A percentile compares a stretch with the other conserved stretches of the same genome.
These are phyloP conservation scores for Scheffersomyces segobiensis DNA, from an alignment of 1,139 yeast species.

Conservation along the genomic window DNA sequence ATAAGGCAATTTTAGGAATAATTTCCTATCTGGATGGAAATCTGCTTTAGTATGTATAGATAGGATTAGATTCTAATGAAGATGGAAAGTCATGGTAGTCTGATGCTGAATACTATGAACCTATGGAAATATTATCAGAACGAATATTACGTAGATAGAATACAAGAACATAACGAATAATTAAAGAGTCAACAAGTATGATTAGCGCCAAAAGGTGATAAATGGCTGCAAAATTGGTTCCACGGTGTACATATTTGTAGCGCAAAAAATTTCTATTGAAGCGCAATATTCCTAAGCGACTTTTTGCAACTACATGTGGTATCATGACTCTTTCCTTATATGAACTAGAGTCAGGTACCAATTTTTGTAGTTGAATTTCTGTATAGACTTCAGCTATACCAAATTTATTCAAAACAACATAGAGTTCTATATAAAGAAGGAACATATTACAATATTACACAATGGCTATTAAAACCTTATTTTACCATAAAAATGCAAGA, in stretches of 20 bases:
- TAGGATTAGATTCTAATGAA: not conserved
- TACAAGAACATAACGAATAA: no score
- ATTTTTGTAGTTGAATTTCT: no score
- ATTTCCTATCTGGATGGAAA: not conserved
- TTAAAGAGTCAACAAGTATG: no score
- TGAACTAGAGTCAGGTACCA: no score
- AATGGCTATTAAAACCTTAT: no score
- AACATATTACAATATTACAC: no score
- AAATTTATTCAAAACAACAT: no score
- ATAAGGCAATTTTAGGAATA: not conserved
- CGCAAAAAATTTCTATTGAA: not conserved
- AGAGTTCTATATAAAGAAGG: no score
- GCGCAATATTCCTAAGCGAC: not conserved
- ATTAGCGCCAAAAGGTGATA: not conserved
- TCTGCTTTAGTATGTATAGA: not conserved
- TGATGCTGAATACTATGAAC: not conserved
- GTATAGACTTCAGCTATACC: no score
- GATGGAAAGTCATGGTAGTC: not conserved
- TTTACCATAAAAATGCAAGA: no score
- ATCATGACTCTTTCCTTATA: no score
- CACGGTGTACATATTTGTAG: not conserved
- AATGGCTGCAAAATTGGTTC: not conserved
- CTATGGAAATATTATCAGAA: not conserved
- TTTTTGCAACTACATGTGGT: not conserved
- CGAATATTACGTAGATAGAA: no score